phyloP scores from a whole-genome alignment of 148 eudicot genomes.

The Vaccinium myrtillus region DNA sequence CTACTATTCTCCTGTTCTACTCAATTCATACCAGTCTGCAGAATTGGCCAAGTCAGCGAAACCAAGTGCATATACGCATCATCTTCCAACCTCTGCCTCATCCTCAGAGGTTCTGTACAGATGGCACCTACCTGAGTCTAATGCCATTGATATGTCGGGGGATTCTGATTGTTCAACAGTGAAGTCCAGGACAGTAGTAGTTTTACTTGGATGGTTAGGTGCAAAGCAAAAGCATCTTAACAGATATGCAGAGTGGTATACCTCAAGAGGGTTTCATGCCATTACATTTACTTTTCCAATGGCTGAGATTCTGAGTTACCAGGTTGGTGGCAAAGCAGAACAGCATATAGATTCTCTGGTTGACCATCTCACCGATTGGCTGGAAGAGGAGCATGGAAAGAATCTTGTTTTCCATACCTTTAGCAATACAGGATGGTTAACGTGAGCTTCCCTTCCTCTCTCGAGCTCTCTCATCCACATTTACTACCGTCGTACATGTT shows the following conservation, averaged over 20 bases:
- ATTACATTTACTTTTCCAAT: slow-evolving; percentile 96
- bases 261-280: slow-evolving; percentile 94
- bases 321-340: slow-evolving; percentile 93
- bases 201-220: slow-evolving; percentile 95
- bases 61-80: slow-evolving; percentile 44
- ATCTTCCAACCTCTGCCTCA: slow-evolving; percentile 28
- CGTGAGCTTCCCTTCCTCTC: slow-evolving; percentile 49
- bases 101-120: slow-evolving; percentile 65
- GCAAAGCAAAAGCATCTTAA: slow-evolving; percentile 95
- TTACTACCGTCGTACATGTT: neutral
- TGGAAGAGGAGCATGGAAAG: slow-evolving; percentile 90
- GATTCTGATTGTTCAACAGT: slow-evolving; percentile 58
- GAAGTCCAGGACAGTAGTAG: slow-evolving; percentile 83
- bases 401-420: slow-evolving; percentile 94
- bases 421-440: slow-evolving; percentile 98
- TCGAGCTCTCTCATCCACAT: neutral
- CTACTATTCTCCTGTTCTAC: slow-evolving; percentile 34
- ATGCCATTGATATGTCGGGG: slow-evolving; percentile 45
- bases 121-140: slow-evolving; percentile 88
- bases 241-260: slow-evolving; percentile 88
- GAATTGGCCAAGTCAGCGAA: slow-evolving; percentile 55
- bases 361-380: slow-evolving; percentile 81
- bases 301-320: slow-evolving; percentile 85
- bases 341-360: slow-evolving; percentile 74
- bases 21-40: slow-evolving; percentile 65